A percentile compares a stretch with the other conserved stretches of the same genome.
Evolutionary conservation across 2,329 filamentous ascomycete genomes (phyloP).

Genomic region (Botrytis medusae): DNA sequence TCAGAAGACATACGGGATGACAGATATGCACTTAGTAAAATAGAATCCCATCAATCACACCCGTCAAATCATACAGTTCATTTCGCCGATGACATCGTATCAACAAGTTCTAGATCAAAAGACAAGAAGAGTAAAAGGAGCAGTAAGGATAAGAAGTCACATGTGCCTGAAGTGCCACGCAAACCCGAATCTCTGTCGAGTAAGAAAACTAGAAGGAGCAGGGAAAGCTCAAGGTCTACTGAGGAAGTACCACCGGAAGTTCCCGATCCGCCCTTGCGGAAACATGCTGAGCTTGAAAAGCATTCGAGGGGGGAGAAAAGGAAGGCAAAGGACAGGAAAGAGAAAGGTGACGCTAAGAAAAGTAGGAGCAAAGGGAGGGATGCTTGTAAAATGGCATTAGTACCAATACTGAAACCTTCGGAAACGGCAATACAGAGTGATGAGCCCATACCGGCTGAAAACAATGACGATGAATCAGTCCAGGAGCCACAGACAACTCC

Average conservation of each 20-base stretch:
- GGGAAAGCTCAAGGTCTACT: constrained; percentile 24
- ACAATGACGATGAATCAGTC: neutral
- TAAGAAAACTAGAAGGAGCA: neutral
- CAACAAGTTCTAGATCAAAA: constrained; percentile 20
- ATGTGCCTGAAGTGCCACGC: constrained; percentile 2
- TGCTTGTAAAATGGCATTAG: constrained; percentile 6
- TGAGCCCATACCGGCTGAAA: neutral
- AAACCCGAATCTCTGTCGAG: neutral
- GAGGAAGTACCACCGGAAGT: constrained; percentile 20
- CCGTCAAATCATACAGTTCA: neutral
- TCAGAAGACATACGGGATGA: neutral
- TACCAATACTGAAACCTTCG: neutral
- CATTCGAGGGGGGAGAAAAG: constrained; percentile 16
- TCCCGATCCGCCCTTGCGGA: neutral
- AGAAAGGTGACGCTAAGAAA: constrained; percentile 25
- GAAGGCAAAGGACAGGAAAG: constrained; percentile 22
- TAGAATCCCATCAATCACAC: constrained; percentile 5
- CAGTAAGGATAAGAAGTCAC: constrained; percentile 10
- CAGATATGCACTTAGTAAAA: neutral
- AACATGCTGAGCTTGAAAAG: neutral
- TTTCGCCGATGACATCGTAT: constrained; percentile 2
- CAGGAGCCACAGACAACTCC: neutral
- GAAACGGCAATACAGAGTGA: neutral
- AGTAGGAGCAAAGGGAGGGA: constrained; percentile 21
- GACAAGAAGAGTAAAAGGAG: constrained; percentile 15